phyloP scores from a whole-genome alignment of 305 asterid genomes.

The Andrographis paniculata region DNA sequence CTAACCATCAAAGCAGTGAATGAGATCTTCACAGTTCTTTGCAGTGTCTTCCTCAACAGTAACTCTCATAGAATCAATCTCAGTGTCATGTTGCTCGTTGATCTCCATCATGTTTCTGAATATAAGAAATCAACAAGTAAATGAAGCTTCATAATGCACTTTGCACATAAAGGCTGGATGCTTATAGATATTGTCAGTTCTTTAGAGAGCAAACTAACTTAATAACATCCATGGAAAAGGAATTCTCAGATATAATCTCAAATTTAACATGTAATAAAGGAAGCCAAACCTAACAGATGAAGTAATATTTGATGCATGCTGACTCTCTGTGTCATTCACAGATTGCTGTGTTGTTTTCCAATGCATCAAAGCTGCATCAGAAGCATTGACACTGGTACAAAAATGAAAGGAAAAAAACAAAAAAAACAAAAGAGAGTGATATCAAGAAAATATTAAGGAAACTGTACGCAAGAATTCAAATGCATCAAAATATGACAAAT shows the following conservation, averaged over 20 bases:
- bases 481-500: neutral
- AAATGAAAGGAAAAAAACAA: neutral
- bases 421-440: too few relatives aligned
- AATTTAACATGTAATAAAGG: too few relatives aligned
- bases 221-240: too few relatives aligned
- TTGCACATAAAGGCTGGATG: too few relatives aligned
- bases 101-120: conserved; percentile 41
- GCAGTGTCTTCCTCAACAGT: conserved; percentile 36
- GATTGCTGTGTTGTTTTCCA: conserved; percentile 39
- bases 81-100: conserved; percentile 49
- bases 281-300: conserved; percentile 35
- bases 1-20: conserved; percentile 36
- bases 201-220: neutral
- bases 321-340: conserved; percentile 33
- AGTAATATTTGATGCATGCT: conserved; percentile 32
- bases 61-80: conserved; percentile 43
- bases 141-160: too few relatives aligned
- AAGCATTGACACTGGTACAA: conserved; percentile 32
- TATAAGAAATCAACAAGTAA: neutral
- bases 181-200: neutral
- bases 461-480: too few relatives aligned
- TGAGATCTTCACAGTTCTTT: conserved; percentile 33
- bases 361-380: conserved; percentile 31
- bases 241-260: too few relatives aligned
- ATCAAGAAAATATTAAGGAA: too few relatives aligned